phyloP scores from a whole-genome alignment of 2,329 filamentous ascomycete genomes.

The Ceratocystis ficicola region DNA sequence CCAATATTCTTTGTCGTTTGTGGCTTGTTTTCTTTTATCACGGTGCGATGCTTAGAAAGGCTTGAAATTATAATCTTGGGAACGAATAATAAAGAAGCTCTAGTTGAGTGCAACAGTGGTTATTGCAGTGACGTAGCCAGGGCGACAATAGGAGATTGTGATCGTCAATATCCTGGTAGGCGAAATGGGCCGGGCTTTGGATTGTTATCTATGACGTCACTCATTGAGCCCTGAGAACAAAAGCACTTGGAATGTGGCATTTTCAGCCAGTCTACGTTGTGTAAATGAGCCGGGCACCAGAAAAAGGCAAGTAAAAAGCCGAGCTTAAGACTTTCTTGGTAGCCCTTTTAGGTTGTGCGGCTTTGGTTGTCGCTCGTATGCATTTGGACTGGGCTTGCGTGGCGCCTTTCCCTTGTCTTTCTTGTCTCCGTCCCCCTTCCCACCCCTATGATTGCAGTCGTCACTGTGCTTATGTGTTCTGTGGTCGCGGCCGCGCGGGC shows the following conservation, averaged over 20 bases:
- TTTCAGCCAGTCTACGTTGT: too few species aligned
- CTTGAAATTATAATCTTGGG: constrained; percentile 1
- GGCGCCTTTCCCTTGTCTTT: constrained; percentile 33
- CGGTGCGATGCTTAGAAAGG: background rate
- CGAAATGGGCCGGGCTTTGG: too few species aligned
- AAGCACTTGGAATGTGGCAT: too few species aligned
- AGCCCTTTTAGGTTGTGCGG: constrained; percentile 12
- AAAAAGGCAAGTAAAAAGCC: background rate
- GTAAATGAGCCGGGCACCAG: background rate
- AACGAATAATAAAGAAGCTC: background rate
- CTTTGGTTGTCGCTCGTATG: constrained; percentile 59
- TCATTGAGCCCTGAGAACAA: too few species aligned
- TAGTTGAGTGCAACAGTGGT: background rate
- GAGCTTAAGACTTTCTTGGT: background rate
- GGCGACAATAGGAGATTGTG: too few species aligned
- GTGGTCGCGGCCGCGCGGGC: constrained; percentile 24
- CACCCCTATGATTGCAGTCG: constrained; percentile 26
- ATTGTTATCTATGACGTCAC: too few species aligned
- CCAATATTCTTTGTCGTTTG: background rate
- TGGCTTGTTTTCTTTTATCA: background rate
- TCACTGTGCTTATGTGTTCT: constrained; percentile 1
- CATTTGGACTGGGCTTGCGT: constrained; percentile 57
- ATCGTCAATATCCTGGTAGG: too few species aligned
- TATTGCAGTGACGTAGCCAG: background rate
- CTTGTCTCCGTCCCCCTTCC: constrained; percentile 29